Conservation (phyloP, 257 asterid species). For the Apocynum venetum region DNA sequence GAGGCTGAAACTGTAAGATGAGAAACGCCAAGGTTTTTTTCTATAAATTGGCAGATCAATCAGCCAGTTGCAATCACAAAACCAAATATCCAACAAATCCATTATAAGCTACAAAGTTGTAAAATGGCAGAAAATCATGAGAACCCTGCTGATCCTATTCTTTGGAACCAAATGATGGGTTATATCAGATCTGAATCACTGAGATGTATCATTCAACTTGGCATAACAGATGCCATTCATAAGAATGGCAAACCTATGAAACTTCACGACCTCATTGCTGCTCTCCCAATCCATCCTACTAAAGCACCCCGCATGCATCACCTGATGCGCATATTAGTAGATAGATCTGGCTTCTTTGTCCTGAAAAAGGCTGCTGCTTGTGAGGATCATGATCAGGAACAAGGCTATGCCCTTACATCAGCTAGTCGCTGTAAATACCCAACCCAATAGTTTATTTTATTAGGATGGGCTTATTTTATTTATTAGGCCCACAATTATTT, state of each 20-base stretch:
- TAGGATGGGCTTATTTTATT: too few relatives aligned
- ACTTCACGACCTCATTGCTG: not conserved
- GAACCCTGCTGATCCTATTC: constrained; percentile 10
- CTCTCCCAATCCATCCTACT: constrained; percentile 12
- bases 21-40: too few relatives aligned
- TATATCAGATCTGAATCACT: constrained; percentile 9
- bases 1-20: too few relatives aligned
- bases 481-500: too few relatives aligned
- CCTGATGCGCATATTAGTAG: not conserved
- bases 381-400: not conserved
- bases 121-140: not conserved
- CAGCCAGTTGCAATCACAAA: not conserved
- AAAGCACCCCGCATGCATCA: not conserved
- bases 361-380: not conserved
- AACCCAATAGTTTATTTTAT: too few relatives aligned
- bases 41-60: not conserved
- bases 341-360: constrained; percentile 12
- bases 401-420: constrained; percentile 10
- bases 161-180: constrained; percentile 9
- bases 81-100: not conserved
- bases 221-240: constrained; percentile 19
- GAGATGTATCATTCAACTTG: constrained; percentile 15
- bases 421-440: too few relatives aligned
- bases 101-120: not conserved
- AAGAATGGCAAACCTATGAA: constrained; percentile 13